Base-by-base conservation (phyloP, 768 basidiomycete genomes). In the Podaxis sp. region DNA sequence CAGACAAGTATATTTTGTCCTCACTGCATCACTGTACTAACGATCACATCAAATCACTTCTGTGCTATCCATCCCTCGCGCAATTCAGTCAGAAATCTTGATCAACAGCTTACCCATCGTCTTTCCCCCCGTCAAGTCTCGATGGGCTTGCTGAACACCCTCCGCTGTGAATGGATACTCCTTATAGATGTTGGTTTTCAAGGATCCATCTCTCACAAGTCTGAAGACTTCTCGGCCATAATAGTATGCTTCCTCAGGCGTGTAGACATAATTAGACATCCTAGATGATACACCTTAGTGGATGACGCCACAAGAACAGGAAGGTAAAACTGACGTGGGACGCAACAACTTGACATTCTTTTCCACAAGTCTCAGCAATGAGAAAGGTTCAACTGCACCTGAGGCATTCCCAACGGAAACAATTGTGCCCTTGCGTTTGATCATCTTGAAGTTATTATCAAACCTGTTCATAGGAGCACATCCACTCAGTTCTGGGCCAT, bases 341-440 rank as follows among this genome's bases (percentile, higher is more conserved):
- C 91, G 86, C 51, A 86, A 66, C 10, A 93, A 76, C 67, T 87
- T 91, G 66, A 96, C 71, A 67, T 96, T 96, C 79, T 95, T 99
- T 64, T 87, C 82, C 0, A 80, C 76, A 11, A 99, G 85, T 68
- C 84, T 89, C 54, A 91, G 75, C 0, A 90, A 83, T 2, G 88
- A 76, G 71, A 97, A 87, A 0, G 92, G 89, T 36, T 85, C 84
- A 2, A 93, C 90, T 6, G 88, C 75, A 2, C 95, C 95, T 6
- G 94, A 96, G 0, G 96, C 93, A 68, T 98, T 99, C 0, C 97
- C 97, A 58, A 95, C 85, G 6, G 87, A 89, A 13, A 97, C 91
- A 38, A 97, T 82, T 0, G 95, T 96, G 2, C 93, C 96, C 72
- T 96, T 97, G 44, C 93, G 82, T 67, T 85, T 85, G 67, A 92